Conservation (phyloP, 2,329 filamentous ascomycete genomes). For the Trichophyton equinum region DNA sequence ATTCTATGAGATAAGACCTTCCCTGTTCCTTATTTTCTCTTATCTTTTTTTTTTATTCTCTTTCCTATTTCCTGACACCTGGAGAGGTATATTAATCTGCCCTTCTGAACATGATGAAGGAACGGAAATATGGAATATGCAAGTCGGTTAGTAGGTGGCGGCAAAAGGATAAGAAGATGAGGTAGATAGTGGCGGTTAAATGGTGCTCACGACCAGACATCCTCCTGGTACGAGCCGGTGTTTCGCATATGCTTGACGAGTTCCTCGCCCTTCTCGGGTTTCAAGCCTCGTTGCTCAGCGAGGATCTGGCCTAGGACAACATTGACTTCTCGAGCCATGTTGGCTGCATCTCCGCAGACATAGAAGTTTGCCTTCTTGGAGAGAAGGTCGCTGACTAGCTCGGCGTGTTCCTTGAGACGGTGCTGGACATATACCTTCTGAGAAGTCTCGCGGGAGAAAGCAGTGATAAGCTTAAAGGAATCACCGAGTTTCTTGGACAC, state of each 20-base stretch:
- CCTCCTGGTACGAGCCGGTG: conserved; percentile 88
- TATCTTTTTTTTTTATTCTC: neutral
- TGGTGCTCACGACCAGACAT: conserved; percentile 48
- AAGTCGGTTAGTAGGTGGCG: conserved; percentile 1
- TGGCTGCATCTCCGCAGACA: conserved; percentile 92
- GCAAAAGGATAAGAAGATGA: conserved; percentile 9
- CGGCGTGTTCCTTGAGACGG: conserved; percentile 66
- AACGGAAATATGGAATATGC: neutral
- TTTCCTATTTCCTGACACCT: neutral
- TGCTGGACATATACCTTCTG: conserved; percentile 98
- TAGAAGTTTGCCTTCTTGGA: conserved; percentile 85
- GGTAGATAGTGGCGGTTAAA: conserved; percentile 7
- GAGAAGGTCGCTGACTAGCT: conserved; percentile 77
- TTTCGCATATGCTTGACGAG: conserved; percentile 94
- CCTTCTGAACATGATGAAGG: conserved; percentile 10
- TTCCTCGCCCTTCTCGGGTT: conserved; percentile 82
- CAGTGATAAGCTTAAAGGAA: conserved; percentile 78
- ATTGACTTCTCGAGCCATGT: conserved; percentile 94
- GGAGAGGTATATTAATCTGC: neutral
- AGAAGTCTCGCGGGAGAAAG: conserved; percentile 78
- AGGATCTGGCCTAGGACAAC: conserved; percentile 77
- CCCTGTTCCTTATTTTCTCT: neutral
- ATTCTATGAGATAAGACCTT: neutral
- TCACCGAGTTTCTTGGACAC: conserved; percentile 75
- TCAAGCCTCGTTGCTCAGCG: conserved; percentile 65